A percentile compares a stretch with the other conserved stretches of the same genome.
These are phyloP conservation scores for Bisporella sp. DNA, from an alignment of 2,329 filamentous ascomycete species.

Conservation along the genomic window DNA sequence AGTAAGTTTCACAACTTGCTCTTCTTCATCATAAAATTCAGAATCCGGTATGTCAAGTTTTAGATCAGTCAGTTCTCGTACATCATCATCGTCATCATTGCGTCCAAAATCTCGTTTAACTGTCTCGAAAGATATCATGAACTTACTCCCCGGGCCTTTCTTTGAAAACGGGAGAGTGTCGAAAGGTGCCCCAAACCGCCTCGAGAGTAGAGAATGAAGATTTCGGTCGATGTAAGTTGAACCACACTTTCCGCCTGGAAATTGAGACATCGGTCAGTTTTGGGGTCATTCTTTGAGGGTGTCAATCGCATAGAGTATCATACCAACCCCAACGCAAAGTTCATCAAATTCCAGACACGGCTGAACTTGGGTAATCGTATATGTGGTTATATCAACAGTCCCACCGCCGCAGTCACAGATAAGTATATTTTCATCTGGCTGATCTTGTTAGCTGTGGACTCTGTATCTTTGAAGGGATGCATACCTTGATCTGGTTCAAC, in stretches of 20 bases:
- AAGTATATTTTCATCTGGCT: conserved; percentile 15
- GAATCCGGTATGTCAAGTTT: conserved; percentile 13
- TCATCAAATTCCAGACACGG: conserved; percentile 16
- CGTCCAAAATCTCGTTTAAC: conserved; percentile 14
- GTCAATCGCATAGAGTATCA: not conserved
- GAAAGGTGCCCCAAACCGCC: conserved; percentile 14
- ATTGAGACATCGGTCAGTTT: not conserved
- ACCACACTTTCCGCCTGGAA: conserved; percentile 20
- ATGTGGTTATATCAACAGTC: conserved; percentile 22
- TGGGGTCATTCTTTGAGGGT: not conserved
- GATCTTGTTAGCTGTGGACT: not conserved
- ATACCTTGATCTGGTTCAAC: conserved; percentile 12
- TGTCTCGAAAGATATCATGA: conserved; percentile 14
- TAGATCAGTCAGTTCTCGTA: conserved; percentile 7
- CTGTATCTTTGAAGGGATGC: not conserved
- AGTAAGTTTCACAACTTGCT: conserved; percentile 12
- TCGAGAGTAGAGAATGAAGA: conserved; percentile 13
- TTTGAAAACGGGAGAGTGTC: conserved; percentile 6
- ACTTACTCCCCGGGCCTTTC: conserved; percentile 15
- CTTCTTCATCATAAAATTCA: conserved; percentile 9
- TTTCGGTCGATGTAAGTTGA: conserved; percentile 21
- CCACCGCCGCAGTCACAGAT: conserved; percentile 22
- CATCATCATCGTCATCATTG: conserved; percentile 6
- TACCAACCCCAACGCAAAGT: conserved; percentile 12
- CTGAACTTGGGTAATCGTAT: conserved; percentile 11